Evolutionary conservation across 768 basidiomycete species (phyloP), one percentile per base, ranked within the genome.

Genomic region (Termitomyces bulborhizus): DNA sequence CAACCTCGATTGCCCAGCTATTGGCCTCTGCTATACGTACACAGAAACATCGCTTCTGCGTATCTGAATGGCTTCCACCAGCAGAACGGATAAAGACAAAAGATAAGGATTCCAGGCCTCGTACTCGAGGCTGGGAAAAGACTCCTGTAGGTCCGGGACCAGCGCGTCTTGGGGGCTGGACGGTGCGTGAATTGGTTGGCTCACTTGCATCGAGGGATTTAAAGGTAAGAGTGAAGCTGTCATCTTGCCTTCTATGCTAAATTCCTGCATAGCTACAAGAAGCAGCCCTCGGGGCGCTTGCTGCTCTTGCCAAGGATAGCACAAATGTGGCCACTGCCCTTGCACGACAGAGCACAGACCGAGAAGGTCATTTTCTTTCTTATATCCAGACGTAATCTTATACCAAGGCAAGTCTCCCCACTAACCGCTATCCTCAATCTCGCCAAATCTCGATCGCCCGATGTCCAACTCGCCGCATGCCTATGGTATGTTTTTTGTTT

Each of bases 401-500:
- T 3, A 5, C 37, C 6, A 8, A 74, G 3, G 1, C 71, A 62
- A n/a, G 65, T 71, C 46, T 69, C 77, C 3, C 64, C 75, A 6
- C 66, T 87, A 4, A 65, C 73, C 3, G 65, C 71, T 4, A 72
- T 82, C 6, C 66, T 87, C 3, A 67, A 71, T 3, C 69, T 86
- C 29, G 76, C 79, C 8, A 88, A 84, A 63, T 81, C 83, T 13
- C 76, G 86, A 1, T 70, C 73, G 3, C 66, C 75, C 1, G 83
- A 86, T 18, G 77, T 86, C 9, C 87, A 90, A 57, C 68, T 91
- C 1, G 83, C 86, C 1, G 86, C 88, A 0, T 83, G 83, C 61
- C 63, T 88, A 15, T 90, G 88, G 88, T 87, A 63, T 46, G 73
- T 46, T 8, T 41, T 1, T n/a, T n/a, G n/a, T n/a, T n/a, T n/a